These are phyloP conservation scores for Emericellopsis cladophorae DNA, from an alignment of 2,329 filamentous ascomycete species.

Conservation along the genomic window DNA sequence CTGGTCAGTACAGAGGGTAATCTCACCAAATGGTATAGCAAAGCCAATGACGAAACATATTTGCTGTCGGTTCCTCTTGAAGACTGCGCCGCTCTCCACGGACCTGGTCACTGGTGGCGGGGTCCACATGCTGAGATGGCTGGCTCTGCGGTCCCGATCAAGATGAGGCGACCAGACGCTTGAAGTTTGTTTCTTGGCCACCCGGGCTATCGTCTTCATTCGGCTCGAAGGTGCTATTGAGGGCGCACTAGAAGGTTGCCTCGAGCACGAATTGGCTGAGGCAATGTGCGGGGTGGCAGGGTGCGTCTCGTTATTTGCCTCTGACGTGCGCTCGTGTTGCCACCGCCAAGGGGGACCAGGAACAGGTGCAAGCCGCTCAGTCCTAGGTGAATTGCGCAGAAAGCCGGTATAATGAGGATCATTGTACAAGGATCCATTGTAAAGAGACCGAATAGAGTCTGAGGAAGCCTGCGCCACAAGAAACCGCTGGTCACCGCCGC, in stretches of 20 bases:
- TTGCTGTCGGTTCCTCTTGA: slow-evolving; percentile 61
- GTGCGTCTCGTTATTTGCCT: neutral
- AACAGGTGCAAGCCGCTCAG: slow-evolving; percentile 33
- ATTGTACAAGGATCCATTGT: slow-evolving; percentile 18
- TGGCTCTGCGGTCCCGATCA: slow-evolving; percentile 46
- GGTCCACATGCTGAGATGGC: slow-evolving; percentile 54
- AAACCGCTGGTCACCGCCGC: slow-evolving; percentile 46
- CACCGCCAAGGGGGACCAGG: slow-evolving; percentile 32
- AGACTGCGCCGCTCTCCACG: slow-evolving; percentile 45
- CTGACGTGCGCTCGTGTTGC: slow-evolving; percentile 14
- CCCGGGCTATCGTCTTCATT: slow-evolving; percentile 12
- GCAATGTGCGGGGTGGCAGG: neutral
- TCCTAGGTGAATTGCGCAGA: slow-evolving; percentile 33
- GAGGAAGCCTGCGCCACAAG: slow-evolving; percentile 31
- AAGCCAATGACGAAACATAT: slow-evolving; percentile 67
- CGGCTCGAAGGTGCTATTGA: slow-evolving; percentile 6
- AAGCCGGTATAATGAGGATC: slow-evolving; percentile 29
- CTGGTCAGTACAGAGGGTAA: slow-evolving; percentile 1
- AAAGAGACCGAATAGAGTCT: slow-evolving; percentile 32
- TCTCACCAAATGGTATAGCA: slow-evolving; percentile 58
- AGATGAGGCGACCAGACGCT: slow-evolving; percentile 66
- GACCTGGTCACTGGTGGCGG: slow-evolving; percentile 59
- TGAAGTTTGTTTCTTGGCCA: slow-evolving; percentile 36
- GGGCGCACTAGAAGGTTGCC: neutral
- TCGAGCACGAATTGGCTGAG: neutral